These are phyloP conservation scores for Penicillium steckii DNA, from an alignment of 495 filamentous ascomycete genomes.

Conservation along the genomic window DNA sequence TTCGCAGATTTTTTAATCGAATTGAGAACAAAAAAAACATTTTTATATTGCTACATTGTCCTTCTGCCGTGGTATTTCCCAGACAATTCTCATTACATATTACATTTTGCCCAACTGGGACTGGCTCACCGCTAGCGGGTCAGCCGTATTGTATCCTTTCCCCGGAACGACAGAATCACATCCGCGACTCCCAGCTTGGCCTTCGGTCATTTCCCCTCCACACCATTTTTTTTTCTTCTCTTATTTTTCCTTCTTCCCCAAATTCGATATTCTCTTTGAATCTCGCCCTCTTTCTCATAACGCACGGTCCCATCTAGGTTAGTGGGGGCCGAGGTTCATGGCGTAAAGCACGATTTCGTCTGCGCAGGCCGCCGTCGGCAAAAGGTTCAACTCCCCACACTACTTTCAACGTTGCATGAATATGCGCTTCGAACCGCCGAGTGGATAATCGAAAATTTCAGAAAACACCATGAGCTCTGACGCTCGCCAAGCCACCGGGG, in stretches of 20 bases:
- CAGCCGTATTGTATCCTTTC: conserved; percentile 12
- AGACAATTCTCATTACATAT: no score
- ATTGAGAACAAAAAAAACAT: no score
- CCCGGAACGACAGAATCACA: conserved; percentile 22
- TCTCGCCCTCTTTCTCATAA: neutral
- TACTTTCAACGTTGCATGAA: conserved; percentile 26
- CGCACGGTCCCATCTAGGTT: conserved; percentile 4
- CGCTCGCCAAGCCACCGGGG: conserved; percentile 36
- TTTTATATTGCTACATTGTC: no score
- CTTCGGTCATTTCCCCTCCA: conserved; percentile 1
- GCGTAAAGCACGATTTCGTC: conserved; percentile 12
- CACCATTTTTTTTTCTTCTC: conserved; percentile 1
- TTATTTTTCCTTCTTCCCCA: neutral
- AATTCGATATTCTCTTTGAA: no score
- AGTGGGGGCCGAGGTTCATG: conserved; percentile 14
- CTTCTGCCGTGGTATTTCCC: no score
- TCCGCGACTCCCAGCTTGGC: neutral
- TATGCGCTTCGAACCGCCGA: conserved; percentile 31
- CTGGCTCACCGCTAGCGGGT: conserved; percentile 21
- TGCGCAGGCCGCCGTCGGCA: conserved; percentile 28
- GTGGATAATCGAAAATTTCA: conserved; percentile 35
- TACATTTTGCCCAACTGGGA: conserved; percentile 18
- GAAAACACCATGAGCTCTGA: conserved; percentile 43
- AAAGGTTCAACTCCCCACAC: conserved; percentile 31
- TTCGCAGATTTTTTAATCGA: no score